Percentiles rank a stretch among this genome's conserved stretches.
Conservation (phyloP, 169 alveolate species). For the Cryptosporidium viatorum region DNA sequence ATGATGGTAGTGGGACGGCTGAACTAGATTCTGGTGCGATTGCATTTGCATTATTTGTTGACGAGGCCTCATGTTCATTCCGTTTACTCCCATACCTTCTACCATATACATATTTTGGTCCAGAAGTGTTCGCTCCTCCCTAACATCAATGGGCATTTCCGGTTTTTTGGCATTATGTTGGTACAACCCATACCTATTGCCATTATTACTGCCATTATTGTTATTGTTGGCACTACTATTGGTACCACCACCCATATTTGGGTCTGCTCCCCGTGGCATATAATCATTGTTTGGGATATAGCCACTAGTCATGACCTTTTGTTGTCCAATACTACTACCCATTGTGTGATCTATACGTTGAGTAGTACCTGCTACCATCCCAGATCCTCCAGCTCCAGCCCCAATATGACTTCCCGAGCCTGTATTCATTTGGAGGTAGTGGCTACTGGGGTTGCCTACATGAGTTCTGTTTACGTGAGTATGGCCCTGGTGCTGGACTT, state of each 20-base stretch:
- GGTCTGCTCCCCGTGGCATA: not conserved
- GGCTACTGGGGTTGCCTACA: not conserved
- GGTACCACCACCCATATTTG: not conserved
- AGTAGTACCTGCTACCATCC: not conserved
- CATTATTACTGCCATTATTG: not conserved
- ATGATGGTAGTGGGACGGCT: not conserved
- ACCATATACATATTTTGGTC: not conserved
- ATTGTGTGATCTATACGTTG: not conserved
- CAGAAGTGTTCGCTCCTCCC: not conserved
- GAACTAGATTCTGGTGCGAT: not conserved
- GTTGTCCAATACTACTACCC: not conserved
- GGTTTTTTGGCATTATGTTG: not conserved
- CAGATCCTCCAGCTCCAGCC: not conserved
- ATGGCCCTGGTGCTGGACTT: not conserved
- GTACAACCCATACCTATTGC: not conserved
- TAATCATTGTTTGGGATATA: not conserved
- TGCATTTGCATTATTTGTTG: slow-evolving; percentile 5
- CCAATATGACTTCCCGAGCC: not conserved
- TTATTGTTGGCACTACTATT: not conserved
- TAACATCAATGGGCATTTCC: not conserved
- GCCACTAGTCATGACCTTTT: not conserved
- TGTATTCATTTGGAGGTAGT: not conserved
- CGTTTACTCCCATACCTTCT: not conserved
- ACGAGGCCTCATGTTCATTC: not conserved
- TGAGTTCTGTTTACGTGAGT: not conserved